phyloP scores from a whole-genome alignment of 192 early-diverging fungal genomes.

The Backusella luteola region DNA sequence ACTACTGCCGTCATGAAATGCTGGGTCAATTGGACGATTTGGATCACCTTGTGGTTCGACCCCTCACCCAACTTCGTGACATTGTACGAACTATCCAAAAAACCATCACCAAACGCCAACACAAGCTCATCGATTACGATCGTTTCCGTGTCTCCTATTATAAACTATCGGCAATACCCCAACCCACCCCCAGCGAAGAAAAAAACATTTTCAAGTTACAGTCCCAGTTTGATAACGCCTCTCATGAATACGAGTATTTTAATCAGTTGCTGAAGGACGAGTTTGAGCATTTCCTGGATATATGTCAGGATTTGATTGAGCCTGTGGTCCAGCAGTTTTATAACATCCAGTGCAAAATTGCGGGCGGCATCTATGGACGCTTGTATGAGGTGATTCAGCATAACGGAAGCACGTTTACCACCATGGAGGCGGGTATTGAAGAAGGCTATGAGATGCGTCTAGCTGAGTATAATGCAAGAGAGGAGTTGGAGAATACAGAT shows the following conservation, averaged over 20 bases:
- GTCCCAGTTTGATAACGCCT: slow-evolving; percentile 70
- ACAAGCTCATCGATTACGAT: slow-evolving; percentile 93
- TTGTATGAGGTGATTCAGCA: slow-evolving; percentile 48
- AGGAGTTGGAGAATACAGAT: neutral
- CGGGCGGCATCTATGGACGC: slow-evolving; percentile 54
- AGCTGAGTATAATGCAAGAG: neutral
- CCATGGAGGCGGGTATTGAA: slow-evolving; percentile 13
- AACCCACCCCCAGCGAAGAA: slow-evolving; percentile 59
- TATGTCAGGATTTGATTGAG: slow-evolving; percentile 73
- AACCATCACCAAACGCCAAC: slow-evolving; percentile 83
- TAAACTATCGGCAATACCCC: slow-evolving; percentile 70
- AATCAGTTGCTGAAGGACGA: slow-evolving; percentile 79
- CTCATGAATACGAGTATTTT: slow-evolving; percentile 76
- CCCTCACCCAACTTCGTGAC: slow-evolving; percentile 64
- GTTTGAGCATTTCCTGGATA: slow-evolving; percentile 69
- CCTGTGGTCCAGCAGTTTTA: slow-evolving; percentile 84
- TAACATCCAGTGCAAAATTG: slow-evolving; percentile 75
- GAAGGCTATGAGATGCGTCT: slow-evolving; percentile 32
- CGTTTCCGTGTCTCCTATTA: slow-evolving; percentile 68
- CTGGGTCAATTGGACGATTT: slow-evolving; percentile 65
- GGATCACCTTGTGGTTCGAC: slow-evolving; percentile 73
- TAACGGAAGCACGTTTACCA: slow-evolving; percentile 45
- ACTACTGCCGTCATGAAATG: slow-evolving; percentile 45
- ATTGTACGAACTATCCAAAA: slow-evolving; percentile 76
- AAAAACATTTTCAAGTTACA: slow-evolving; percentile 63